Evolutionary conservation across 176 grass and related monocot species (phyloP), one percentile per base, ranked within the genome.

Genomic region (Bromus sterilis): DNA sequence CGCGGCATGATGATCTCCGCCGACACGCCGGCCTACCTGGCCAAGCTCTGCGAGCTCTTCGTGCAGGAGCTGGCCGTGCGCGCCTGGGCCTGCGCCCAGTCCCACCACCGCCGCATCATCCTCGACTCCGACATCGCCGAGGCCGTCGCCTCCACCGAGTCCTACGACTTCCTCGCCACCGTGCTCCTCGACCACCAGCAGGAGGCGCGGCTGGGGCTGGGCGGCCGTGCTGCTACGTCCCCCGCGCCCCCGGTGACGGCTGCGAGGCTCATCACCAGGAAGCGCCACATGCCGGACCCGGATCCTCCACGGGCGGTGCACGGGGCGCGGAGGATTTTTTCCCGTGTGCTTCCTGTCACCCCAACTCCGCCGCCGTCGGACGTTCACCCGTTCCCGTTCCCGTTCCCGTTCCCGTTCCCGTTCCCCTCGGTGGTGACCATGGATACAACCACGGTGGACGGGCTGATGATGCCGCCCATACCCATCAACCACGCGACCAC

Each of bases 41-140:
- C 80, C 14, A 82, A 74, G 12, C 28, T 26, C 1, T 82, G 56
- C 9, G 80, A 82, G 29, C 28, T 82, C 5, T 82, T 82, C 13
- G 8, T 74, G 7, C 80, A 82, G 16, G 80, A 82, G 68, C 80
- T 82, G 2, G 36, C 26, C 7, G 8, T 82, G 3, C 68, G 56
- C 1, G 80, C 80, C 1, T 82, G 68, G 80, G 8, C 58, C 0
- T 74, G 56, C 12, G 80, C 68, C 1, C 4, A 62, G 26, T 62
- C 80, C 9, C 55, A 74, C 37, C 24, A 62, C 40, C 80, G 80
- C 12, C 13, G 39, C 28, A 62, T 29, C 55, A 49, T 74, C 35
- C 28, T 82, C 0, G 55, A 33, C 14, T 25, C 13, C 7, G 80
- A 82, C 12, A 62, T 82, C 26, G 37, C 21, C 4, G 68, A 82